Evolutionary conservation across 768 basidiomycete genomes (phyloP).

Genomic region (Mycena vulgaris): DNA sequence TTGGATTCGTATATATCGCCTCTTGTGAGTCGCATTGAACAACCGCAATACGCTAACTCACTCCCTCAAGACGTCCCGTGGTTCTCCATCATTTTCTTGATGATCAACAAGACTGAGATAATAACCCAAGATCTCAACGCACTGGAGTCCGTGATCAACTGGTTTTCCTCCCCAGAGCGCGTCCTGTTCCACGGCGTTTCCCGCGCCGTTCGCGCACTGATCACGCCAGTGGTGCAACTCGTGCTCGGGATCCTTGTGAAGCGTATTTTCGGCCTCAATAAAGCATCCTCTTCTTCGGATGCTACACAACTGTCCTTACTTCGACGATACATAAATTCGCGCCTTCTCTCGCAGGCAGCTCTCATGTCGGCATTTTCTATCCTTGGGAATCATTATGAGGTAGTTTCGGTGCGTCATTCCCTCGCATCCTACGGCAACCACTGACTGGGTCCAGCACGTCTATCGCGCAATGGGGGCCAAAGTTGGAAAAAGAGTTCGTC

Average conservation of each 20-base stretch:
- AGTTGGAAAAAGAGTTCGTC: constrained; percentile 49
- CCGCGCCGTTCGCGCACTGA: constrained; percentile 53
- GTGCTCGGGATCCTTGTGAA: constrained; percentile 59
- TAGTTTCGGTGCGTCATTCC: constrained; percentile 53
- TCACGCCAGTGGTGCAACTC: constrained; percentile 56
- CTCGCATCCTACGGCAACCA: not conserved
- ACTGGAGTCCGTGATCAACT: constrained; percentile 58
- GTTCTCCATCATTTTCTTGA: constrained; percentile 57
- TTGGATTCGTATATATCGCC: constrained; percentile 49
- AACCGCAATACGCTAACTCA: not conserved
- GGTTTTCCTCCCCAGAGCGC: constrained; percentile 58
- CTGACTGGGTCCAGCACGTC: constrained; percentile 22
- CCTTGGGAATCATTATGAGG: constrained; percentile 61
- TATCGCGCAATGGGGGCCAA: constrained; percentile 65
- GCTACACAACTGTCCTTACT: constrained; percentile 44
- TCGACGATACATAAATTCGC: constrained; percentile 56
- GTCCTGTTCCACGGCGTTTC: constrained; percentile 57
- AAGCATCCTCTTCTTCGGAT: constrained; percentile 41
- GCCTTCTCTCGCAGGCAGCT: constrained; percentile 52
- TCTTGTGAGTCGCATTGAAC: constrained; percentile 47
- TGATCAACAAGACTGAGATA: constrained; percentile 47
- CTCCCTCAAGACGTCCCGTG: constrained; percentile 57
- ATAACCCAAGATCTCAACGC: constrained; percentile 45
- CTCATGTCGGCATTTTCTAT: constrained; percentile 57
- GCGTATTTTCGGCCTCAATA: constrained; percentile 57